These are phyloP conservation scores for Saposhnikovia divaricata DNA, from an alignment of 129 eudicot genomes.

Conservation along the genomic window DNA sequence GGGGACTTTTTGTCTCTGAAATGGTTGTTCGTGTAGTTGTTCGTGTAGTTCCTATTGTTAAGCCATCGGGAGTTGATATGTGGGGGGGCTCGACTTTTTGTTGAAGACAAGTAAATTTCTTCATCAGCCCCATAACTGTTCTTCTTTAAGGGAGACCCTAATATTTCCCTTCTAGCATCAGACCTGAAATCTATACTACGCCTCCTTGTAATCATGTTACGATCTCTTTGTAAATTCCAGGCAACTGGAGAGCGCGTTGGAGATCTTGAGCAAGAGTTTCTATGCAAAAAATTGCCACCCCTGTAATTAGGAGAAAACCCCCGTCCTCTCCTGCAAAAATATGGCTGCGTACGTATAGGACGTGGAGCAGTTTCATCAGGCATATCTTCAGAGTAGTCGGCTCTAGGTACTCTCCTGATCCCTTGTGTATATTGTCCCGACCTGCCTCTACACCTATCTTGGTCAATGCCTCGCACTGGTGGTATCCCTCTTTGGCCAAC, in stretches of 20 bases:
- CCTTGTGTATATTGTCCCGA: constrained; percentile 30
- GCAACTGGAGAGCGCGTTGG: constrained; percentile 53
- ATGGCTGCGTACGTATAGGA: constrained; percentile 25
- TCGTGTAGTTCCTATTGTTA: constrained; percentile 28
- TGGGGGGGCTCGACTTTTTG: constrained; percentile 29
- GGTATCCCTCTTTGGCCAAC: constrained; percentile 28
- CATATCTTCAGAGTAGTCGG: constrained; percentile 36
- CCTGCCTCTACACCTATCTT: constrained; percentile 33
- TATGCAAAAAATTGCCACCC: constrained; percentile 22
- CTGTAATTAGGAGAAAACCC: constrained; percentile 38
- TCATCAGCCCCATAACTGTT: constrained; percentile 30
- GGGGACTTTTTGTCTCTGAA: constrained; percentile 46
- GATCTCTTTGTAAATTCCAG: constrained; percentile 43
- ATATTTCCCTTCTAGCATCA: constrained; percentile 34
- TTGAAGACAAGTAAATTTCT: constrained; percentile 24
- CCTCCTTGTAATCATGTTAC: constrained; percentile 24
- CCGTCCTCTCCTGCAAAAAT: constrained; percentile 30
- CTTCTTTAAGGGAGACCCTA: constrained; percentile 33
- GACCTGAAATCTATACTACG: constrained; percentile 47
- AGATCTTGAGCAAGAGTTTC: constrained; percentile 51
- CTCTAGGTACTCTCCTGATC: constrained; percentile 41
- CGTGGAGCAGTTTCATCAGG: constrained; percentile 10
- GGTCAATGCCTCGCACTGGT: constrained; percentile 28
- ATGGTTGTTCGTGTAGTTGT: constrained; percentile 31
- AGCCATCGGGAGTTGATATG: constrained; percentile 30